Percentiles rank a stretch among this genome's conserved stretches.
Evolutionary conservation across 2,329 filamentous ascomycete species (phyloP).

Genomic region (Chaetomiaceae sp.): DNA sequence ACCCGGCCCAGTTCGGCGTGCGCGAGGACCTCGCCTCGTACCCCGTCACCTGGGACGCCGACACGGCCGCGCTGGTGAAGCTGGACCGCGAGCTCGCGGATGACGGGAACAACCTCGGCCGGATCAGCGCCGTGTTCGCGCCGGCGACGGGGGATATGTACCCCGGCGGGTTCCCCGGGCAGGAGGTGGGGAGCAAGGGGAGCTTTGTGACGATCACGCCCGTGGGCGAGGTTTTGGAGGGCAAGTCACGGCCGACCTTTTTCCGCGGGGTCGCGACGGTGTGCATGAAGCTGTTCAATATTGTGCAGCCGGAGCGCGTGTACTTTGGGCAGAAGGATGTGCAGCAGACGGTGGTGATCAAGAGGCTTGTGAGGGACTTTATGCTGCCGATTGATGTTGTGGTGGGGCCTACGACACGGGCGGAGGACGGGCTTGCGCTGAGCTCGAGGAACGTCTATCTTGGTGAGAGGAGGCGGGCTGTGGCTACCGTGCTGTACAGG

Average conservation of each 20-base stretch:
- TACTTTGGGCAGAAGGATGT: slow-evolving; percentile 98
- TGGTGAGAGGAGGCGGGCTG: slow-evolving; percentile 64
- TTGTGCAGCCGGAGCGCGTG: slow-evolving; percentile 69
- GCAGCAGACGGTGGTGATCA: slow-evolving; percentile 90
- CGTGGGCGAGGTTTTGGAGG: slow-evolving; percentile 75
- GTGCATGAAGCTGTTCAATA: slow-evolving; percentile 90
- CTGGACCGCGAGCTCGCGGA: slow-evolving; percentile 71
- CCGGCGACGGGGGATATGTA: slow-evolving; percentile 84
- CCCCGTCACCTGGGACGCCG: slow-evolving; percentile 81
- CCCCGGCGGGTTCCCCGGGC: slow-evolving; percentile 70
- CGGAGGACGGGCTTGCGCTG: slow-evolving; percentile 77
- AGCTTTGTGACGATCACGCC: slow-evolving; percentile 92
- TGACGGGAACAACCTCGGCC: slow-evolving; percentile 56
- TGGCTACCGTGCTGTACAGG: slow-evolving; percentile 67
- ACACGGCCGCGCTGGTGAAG: slow-evolving; percentile 61
- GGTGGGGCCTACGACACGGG: slow-evolving; percentile 70
- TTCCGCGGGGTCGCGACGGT: slow-evolving; percentile 95
- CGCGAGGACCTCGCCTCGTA: slow-evolving; percentile 86
- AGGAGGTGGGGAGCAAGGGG: slow-evolving; percentile 69
- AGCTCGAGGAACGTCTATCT: slow-evolving; percentile 94
- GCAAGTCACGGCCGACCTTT: slow-evolving; percentile 82
- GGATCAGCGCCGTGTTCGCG: slow-evolving; percentile 79
- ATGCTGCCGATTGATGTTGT: slow-evolving; percentile 71
- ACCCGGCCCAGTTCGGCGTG: slow-evolving; percentile 91
- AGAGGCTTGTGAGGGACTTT: slow-evolving; percentile 82